Evolutionary conservation across 2,329 filamentous ascomycete species (phyloP).

Genomic region (Fusarium ramigenum): DNA sequence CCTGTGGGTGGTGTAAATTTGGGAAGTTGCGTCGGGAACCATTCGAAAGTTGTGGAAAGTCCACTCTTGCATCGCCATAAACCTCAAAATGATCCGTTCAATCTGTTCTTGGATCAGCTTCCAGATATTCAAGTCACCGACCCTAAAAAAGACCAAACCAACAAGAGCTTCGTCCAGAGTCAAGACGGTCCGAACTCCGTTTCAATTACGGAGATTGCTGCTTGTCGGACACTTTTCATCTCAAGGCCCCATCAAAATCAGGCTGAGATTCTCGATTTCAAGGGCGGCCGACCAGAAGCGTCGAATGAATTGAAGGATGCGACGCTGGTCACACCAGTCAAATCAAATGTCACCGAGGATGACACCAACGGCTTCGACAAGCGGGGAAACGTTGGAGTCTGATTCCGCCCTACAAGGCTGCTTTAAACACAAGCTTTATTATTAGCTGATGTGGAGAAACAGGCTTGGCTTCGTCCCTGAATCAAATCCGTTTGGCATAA

Average conservation of each 20-base stretch:
- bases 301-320: background rate
- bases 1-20: no score
- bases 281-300: background rate
- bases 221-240: background rate
- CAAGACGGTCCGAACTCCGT: background rate
- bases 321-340: background rate
- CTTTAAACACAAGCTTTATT: conserved; percentile 2
- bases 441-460: background rate
- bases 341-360: background rate
- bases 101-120: background rate
- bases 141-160: background rate
- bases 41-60: background rate
- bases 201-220: no score
- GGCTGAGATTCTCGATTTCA: background rate
- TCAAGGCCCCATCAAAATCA: background rate
- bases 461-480: conserved; percentile 5
- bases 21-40: background rate
- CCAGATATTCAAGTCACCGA: background rate
- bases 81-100: background rate
- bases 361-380: background rate
- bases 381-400: background rate
- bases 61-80: background rate
- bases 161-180: background rate
- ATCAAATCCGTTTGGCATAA: background rate
- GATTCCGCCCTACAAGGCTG: conserved; percentile 20